These are phyloP conservation scores for Rhodotorula diobovata DNA, from an alignment of 768 basidiomycete species.

Conservation along the genomic window DNA sequence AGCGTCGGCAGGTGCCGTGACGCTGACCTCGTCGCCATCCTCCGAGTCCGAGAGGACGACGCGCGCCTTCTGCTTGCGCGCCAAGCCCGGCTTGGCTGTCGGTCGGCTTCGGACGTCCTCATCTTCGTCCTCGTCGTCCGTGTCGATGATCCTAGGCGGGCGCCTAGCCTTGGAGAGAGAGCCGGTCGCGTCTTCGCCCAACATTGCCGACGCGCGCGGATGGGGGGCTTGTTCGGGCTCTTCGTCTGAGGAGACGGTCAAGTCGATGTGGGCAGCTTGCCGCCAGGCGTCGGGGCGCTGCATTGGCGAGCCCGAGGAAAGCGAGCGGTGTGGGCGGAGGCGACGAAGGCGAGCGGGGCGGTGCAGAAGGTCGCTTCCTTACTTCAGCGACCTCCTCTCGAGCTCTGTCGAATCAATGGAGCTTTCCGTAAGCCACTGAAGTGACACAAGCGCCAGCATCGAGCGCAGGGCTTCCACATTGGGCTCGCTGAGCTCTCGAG, in stretches of 20 bases:
- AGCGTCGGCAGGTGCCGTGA: no score
- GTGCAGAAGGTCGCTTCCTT: no score
- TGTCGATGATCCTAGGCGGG: slow-evolving; percentile 1
- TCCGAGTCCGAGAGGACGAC: neutral
- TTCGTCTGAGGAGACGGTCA: slow-evolving; percentile 9
- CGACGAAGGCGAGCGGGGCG: neutral
- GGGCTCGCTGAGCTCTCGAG: no score
- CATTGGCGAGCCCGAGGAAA: neutral
- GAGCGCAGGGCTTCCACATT: no score
- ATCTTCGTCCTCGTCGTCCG: neutral
- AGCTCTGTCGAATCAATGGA: no score
- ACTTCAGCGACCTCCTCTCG: no score
- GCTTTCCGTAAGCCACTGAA: no score
- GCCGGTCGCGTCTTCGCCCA: neutral
- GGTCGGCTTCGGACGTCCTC: no score
- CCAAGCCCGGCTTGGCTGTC: neutral
- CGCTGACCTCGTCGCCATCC: no score
- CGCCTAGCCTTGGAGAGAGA: neutral
- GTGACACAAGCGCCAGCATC: no score
- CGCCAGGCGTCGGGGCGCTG: neutral
- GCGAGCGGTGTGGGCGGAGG: neutral
- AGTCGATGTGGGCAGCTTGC: neutral
- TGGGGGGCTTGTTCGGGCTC: neutral
- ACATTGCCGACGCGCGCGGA: neutral
- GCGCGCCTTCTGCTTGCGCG: neutral